Evolutionary conservation across 768 basidiomycete genomes (phyloP).

Genomic region (Suillus weaverae): DNA sequence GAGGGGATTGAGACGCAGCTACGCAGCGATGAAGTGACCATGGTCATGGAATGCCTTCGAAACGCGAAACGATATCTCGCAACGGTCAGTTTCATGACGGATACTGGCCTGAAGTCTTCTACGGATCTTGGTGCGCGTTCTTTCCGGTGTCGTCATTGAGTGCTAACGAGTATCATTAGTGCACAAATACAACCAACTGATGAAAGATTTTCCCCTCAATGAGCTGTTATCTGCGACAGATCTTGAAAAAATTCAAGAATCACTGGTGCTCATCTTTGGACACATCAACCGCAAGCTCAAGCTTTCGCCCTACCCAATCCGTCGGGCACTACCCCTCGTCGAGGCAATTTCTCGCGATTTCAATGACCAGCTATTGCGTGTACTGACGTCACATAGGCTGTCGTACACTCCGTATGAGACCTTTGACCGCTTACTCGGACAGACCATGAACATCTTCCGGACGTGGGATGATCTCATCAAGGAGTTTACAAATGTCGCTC

Average conservation of each 20-base stretch:
- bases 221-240: constrained; percentile 96
- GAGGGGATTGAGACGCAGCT: constrained; percentile 93
- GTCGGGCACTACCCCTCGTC: constrained; percentile 92
- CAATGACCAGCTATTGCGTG: constrained; percentile 90
- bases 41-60: constrained; percentile 91
- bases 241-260: constrained; percentile 91
- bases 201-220: constrained; percentile 99
- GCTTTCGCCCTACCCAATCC: constrained; percentile 95
- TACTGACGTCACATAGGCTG: constrained; percentile 87
- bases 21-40: constrained; percentile 85
- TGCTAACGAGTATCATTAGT: constrained; percentile 44
- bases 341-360: constrained; percentile 98
- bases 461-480: constrained; percentile 91
- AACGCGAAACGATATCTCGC: constrained; percentile 97
- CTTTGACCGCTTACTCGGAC: constrained; percentile 82
- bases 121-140: constrained; percentile 71
- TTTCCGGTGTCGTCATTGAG: not conserved
- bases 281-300: constrained; percentile 96
- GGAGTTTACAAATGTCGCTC: constrained; percentile 88
- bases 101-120: constrained; percentile 94
- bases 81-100: constrained; percentile 96
- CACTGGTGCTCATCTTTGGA: constrained; percentile 80
- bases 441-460: constrained; percentile 75
- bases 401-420: constrained; percentile 94
- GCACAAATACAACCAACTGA: constrained; percentile 96